Percentiles rank a stretch among this genome's conserved stretches.
Evolutionary conservation across 2,329 filamentous ascomycete genomes (phyloP).

Genomic region (Epichloe baconii): DNA sequence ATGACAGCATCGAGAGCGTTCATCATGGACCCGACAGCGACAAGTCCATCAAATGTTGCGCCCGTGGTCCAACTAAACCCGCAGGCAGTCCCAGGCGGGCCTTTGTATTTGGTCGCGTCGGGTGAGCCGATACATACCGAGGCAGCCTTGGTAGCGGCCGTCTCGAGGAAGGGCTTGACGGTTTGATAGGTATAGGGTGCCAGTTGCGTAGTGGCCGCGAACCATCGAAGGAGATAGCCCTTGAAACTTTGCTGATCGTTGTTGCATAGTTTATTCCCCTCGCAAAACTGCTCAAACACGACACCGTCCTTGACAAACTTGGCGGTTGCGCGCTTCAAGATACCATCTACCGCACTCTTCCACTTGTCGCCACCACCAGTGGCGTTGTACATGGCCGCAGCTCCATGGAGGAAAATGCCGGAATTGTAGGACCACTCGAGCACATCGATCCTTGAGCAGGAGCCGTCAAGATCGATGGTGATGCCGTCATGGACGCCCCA

Average conservation of each 20-base stretch:
- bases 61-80: slow-evolving; percentile 50
- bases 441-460: slow-evolving; percentile 39
- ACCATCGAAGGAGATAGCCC: slow-evolving; percentile 58
- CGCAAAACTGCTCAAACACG: slow-evolving; percentile 56
- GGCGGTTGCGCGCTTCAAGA: slow-evolving; percentile 35
- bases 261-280: slow-evolving; percentile 47
- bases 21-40: slow-evolving; percentile 59
- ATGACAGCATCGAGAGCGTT: slow-evolving; percentile 51
- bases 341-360: slow-evolving; percentile 44
- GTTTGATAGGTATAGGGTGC: slow-evolving; percentile 36
- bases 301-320: slow-evolving; percentile 43
- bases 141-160: slow-evolving; percentile 40
- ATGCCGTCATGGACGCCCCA: slow-evolving; percentile 42
- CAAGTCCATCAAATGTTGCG: slow-evolving; percentile 41
- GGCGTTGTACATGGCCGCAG: slow-evolving; percentile 49
- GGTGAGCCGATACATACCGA: slow-evolving; percentile 34
- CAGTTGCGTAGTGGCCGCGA: slow-evolving; percentile 41
- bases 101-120: slow-evolving; percentile 30
- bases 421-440: slow-evolving; percentile 60
- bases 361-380: slow-evolving; percentile 36
- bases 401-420: slow-evolving; percentile 50
- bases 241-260: slow-evolving; percentile 65
- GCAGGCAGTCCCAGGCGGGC: slow-evolving; percentile 46
- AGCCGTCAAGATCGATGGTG: slow-evolving; percentile 22
- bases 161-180: slow-evolving; percentile 37